A percentile compares a stretch with the other conserved stretches of the same genome.
Evolutionary conservation across 2,329 filamentous ascomycete genomes (phyloP).

Genomic region (Cladosporium sp.): DNA sequence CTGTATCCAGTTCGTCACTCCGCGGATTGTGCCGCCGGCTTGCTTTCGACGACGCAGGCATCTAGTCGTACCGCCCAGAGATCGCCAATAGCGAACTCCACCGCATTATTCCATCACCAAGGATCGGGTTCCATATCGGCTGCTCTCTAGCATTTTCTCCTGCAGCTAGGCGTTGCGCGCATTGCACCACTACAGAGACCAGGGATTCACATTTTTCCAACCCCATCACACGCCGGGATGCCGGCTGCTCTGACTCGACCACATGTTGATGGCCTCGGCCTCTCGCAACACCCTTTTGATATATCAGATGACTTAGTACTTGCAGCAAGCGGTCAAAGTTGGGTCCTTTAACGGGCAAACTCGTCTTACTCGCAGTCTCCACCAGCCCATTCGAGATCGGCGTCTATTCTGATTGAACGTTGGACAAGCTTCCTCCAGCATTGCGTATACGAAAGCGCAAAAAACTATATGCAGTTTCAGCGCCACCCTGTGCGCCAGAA

Average conservation of each 20-base stretch:
- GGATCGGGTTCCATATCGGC: conserved; percentile 8
- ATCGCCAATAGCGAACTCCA: conserved; percentile 14
- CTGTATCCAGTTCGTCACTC: conserved; percentile 7
- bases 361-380: conserved; percentile 6
- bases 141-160: conserved; percentile 1
- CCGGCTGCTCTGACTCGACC: conserved; percentile 12
- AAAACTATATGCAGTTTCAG: conserved; percentile 7
- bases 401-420: conserved; percentile 3
- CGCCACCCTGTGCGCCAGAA: conserved; percentile 3
- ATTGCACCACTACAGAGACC: not conserved
- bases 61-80: conserved; percentile 10
- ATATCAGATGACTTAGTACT: conserved; percentile 14
- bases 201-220: not conserved
- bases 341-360: conserved; percentile 2
- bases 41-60: conserved; percentile 14
- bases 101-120: conserved; percentile 13
- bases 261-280: not conserved
- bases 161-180: conserved; percentile 16
- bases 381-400: not conserved
- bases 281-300: conserved; percentile 4
- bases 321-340: conserved; percentile 14
- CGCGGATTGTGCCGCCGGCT: conserved; percentile 12
- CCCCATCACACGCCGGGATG: conserved; percentile 11
- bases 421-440: conserved; percentile 1
- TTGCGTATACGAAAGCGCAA: not conserved